A percentile compares a stretch with the other conserved stretches of the same genome.
Evolutionary conservation across 2,329 filamentous ascomycete species (phyloP).

Genomic region (Arthrobotrys iridis): DNA sequence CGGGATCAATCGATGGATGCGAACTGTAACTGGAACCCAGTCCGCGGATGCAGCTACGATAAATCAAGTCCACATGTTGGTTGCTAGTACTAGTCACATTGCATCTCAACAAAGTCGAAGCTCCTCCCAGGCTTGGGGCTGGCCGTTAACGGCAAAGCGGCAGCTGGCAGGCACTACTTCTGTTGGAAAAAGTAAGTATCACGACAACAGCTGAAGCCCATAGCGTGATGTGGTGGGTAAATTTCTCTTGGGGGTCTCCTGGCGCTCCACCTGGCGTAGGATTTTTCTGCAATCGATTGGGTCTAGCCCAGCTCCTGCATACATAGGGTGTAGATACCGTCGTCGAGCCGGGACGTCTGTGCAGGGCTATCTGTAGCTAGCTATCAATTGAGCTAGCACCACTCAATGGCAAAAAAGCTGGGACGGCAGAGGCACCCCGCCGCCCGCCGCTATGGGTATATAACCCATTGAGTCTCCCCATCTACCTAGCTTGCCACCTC

Average conservation of each 20-base stretch:
- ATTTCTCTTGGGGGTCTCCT: constrained; percentile 26
- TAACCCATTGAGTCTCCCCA: constrained; percentile 35
- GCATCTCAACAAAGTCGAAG: constrained; percentile 49
- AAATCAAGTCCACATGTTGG: constrained; percentile 3
- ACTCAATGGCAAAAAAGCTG: constrained; percentile 29
- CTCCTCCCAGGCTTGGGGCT: not conserved
- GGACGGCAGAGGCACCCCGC: constrained; percentile 28
- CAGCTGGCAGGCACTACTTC: constrained; percentile 15
- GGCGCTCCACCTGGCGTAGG: constrained; percentile 40
- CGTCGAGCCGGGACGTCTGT: constrained; percentile 10
- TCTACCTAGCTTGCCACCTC: constrained; percentile 10
- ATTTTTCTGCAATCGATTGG: constrained; percentile 36
- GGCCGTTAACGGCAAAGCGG: constrained; percentile 17
- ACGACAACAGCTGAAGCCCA: constrained; percentile 20
- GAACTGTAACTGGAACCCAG: not conserved
- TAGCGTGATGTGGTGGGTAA: constrained; percentile 20
- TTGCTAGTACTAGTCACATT: constrained; percentile 34
- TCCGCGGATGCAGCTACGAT: constrained; percentile 10
- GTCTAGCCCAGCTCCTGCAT: constrained; percentile 25
- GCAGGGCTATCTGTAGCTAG: constrained; percentile 30
- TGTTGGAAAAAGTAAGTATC: constrained; percentile 29
- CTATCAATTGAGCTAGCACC: constrained; percentile 29
- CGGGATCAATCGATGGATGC: constrained; percentile 6
- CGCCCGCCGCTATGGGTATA: constrained; percentile 26
- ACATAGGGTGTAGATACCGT: constrained; percentile 7